Percentiles rank a stretch among this genome's conserved stretches.
phyloP scores from a whole-genome alignment of 2,329 filamentous ascomycete genomes.

The Curvularia verruculosa region DNA sequence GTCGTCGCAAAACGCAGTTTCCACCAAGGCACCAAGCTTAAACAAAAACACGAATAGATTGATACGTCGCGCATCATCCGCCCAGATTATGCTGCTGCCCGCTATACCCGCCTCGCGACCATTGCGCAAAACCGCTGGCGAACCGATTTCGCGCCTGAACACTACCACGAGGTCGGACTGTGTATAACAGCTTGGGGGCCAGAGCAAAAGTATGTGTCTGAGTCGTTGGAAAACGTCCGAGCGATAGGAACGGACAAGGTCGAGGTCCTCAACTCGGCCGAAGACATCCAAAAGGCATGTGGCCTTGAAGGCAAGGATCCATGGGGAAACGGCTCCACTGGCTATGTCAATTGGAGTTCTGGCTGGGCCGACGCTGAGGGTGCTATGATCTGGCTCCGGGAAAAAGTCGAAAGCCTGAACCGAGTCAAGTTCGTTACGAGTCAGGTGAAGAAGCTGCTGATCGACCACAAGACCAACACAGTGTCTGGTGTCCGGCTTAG shows the following conservation, averaged over 20 bases:
- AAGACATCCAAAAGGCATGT: conserved; percentile 49
- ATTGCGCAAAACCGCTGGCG: conserved; percentile 74
- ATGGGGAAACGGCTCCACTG: conserved; percentile 60
- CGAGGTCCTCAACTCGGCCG: conserved; percentile 47
- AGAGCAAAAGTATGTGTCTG: conserved; percentile 50
- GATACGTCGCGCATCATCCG: conserved; percentile 68
- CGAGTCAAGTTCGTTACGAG: conserved; percentile 59
- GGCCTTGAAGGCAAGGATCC: conserved; percentile 51
- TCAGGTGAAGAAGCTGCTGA: conserved; percentile 56
- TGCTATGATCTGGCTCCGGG: conserved; percentile 69
- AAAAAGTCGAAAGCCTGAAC: conserved; percentile 60
- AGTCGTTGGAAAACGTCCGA: conserved; percentile 45
- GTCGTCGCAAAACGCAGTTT: background rate
- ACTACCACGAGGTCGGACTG: conserved; percentile 74
- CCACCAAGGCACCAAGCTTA: conserved; percentile 3
- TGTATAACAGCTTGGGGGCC: conserved; percentile 65
- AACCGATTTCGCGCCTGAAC: conserved; percentile 65
- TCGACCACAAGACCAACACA: conserved; percentile 40
- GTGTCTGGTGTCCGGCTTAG: conserved; percentile 66
- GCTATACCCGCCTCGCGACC: conserved; percentile 76
- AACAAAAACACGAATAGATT: conserved; percentile 43
- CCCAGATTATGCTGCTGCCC: conserved; percentile 79
- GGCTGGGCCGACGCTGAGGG: conserved; percentile 83
- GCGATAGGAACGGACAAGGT: conserved; percentile 48
- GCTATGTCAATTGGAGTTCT: conserved; percentile 74